Evolutionary conservation across 163 green algal genomes (phyloP).

Genomic region (Scenedesmus sp.): DNA sequence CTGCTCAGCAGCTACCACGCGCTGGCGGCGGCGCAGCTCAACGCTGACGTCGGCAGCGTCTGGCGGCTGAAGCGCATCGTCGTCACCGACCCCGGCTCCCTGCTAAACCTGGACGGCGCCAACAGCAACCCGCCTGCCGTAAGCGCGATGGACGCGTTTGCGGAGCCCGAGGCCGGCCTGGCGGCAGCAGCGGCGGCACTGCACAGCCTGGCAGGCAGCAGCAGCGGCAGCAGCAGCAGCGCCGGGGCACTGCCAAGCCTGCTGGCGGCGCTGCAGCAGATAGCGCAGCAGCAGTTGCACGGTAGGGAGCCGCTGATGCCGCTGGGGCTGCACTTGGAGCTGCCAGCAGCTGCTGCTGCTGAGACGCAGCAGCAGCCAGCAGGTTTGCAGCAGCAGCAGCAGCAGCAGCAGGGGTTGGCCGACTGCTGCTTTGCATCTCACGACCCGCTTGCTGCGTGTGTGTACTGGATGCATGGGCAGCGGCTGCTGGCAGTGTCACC

Average conservation of each 20-base stretch:
- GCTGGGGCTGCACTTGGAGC: background rate
- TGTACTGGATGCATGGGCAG: constrained; percentile 9
- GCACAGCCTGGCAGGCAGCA: background rate
- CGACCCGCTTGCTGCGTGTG: background rate
- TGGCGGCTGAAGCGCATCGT: background rate
- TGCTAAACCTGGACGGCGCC: background rate
- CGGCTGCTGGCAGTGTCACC: background rate
- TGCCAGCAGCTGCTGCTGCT: background rate
- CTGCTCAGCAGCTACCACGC: background rate
- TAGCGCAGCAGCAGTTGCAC: background rate
- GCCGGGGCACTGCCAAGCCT: background rate
- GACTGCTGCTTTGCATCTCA: background rate
- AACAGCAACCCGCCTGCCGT: background rate
- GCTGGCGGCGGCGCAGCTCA: background rate
- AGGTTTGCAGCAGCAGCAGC: background rate
- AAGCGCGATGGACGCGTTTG: background rate
- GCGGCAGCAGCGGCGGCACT: background rate
- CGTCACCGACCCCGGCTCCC: background rate
- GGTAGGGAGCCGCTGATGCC: background rate
- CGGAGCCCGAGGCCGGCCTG: background rate
- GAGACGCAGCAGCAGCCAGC: background rate
- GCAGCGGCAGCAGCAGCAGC: background rate
- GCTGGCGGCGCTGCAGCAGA: background rate
- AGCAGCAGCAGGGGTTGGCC: background rate
- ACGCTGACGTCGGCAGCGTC: background rate